Evolutionary conservation across 2,329 filamentous ascomycete genomes (phyloP).

Genomic region (Penicillium occitanis): DNA sequence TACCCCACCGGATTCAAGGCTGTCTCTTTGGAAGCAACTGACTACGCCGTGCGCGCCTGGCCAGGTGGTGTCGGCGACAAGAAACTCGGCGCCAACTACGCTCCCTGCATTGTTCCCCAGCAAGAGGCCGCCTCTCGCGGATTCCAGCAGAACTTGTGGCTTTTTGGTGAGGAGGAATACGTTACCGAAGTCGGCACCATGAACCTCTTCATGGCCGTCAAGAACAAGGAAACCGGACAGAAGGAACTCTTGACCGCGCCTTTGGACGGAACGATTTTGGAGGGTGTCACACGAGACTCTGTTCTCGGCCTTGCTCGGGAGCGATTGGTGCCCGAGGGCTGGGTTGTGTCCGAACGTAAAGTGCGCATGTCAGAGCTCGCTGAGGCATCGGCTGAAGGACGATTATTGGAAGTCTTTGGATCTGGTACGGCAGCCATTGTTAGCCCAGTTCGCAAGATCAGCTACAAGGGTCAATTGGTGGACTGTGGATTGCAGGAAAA

Average conservation of each 20-base stretch:
- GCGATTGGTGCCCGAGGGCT: slow-evolving; percentile 78
- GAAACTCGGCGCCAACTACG: slow-evolving; percentile 98
- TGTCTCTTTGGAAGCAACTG: slow-evolving; percentile 88
- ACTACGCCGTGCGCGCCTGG: slow-evolving; percentile 96
- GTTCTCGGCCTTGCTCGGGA: slow-evolving; percentile 84
- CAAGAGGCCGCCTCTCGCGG: slow-evolving; percentile 85
- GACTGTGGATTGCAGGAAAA: slow-evolving; percentile 77
- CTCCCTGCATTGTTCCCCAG: slow-evolving; percentile 97
- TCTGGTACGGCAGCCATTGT: slow-evolving; percentile 93
- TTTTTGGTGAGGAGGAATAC: slow-evolving; percentile 93
- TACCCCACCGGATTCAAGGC: slow-evolving; percentile 99
- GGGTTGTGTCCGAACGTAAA: slow-evolving; percentile 84
- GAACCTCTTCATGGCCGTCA: slow-evolving; percentile 91
- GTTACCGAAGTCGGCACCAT: slow-evolving; percentile 98
- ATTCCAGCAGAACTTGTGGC: slow-evolving; percentile 97
- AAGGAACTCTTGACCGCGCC: slow-evolving; percentile 94
- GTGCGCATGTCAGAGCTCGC: slow-evolving; percentile 85
- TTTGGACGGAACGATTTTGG: slow-evolving; percentile 92
- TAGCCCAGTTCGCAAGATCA: slow-evolving; percentile 82
- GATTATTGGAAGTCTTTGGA: slow-evolving; percentile 90
- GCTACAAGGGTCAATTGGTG: slow-evolving; percentile 79
- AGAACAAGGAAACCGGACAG: slow-evolving; percentile 81
- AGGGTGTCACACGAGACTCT: slow-evolving; percentile 91
- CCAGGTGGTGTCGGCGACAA: slow-evolving; percentile 96
- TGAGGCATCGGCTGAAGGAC: slow-evolving; percentile 77